Base-by-base conservation (phyloP, 441 rosid species). In the Croton laevigatus region DNA sequence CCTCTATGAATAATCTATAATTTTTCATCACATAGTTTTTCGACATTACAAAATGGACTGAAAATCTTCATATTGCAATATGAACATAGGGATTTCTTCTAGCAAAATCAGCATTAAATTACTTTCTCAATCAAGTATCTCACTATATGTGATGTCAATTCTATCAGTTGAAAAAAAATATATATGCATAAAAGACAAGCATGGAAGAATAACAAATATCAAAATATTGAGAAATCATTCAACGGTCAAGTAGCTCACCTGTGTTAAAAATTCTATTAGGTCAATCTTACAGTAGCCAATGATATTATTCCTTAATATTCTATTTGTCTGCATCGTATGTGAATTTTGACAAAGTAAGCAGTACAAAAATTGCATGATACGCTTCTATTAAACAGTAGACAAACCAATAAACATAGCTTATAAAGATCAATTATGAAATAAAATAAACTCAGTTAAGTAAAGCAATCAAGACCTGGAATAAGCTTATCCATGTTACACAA, bases 251-350 rank as follows among this genome's bases (percentile, higher is more conserved):
- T 68, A 57, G 51, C 80, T 86, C 52, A 89, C 97, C 88, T 68
- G 80, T 27, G 81, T 73, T 51, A 87, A 81, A 81, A 81, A 87
- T 75, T 91, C 91, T 54, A 87, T 88, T 44, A 94, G 83, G 82
- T 94, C 92, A 75, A 91, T 76, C 72, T 94, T 97, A 70, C 91
- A 86, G 57, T 84, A 88, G 27, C 97, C 98, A 11, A 89, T 59
- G 13, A 91, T 77, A 74, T 85, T 89, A 81, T 86, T 91, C 82
- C 83, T 91, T 10, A 81, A 84, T 69, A 94, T 42, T 84, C 81
- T 88, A 77, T 94, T 91, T 0, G 97, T 94, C 98, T 94, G 89
- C 87, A 84, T 11, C 75, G 79, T 14, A 53, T 38, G 62, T 16
- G 53, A 70, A 71, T 10, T 48, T 62, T 34, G 62, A 70, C 71